Evolutionary conservation across 2,329 filamentous ascomycete genomes (phyloP).

Genomic region (Corniculantispora saksenae): DNA sequence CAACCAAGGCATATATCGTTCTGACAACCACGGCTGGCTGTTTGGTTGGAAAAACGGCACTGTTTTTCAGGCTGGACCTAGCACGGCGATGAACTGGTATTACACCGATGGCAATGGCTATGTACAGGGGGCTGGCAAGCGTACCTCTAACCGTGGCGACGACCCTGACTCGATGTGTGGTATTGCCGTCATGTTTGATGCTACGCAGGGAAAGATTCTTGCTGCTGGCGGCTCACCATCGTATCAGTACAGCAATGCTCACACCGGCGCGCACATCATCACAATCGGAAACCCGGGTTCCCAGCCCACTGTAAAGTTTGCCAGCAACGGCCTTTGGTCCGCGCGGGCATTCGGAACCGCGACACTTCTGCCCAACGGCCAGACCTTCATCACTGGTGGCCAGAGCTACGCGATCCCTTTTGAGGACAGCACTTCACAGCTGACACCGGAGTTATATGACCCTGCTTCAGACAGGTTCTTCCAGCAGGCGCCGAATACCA

Average conservation of each 20-base stretch:
- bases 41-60: conserved; percentile 47
- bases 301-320: background rate
- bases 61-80: conserved; percentile 58
- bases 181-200: conserved; percentile 59
- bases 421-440: conserved; percentile 42
- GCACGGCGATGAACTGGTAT: conserved; percentile 59
- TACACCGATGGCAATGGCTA: conserved; percentile 44
- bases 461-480: conserved; percentile 43
- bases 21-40: conserved; percentile 37
- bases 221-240: conserved; percentile 49
- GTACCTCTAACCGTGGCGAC: conserved; percentile 30
- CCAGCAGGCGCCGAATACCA: conserved; percentile 37
- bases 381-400: conserved; percentile 49
- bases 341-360: conserved; percentile 46
- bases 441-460: conserved; percentile 49
- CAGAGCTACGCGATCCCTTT: conserved; percentile 45
- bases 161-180: conserved; percentile 55
- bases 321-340: conserved; percentile 33
- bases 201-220: conserved; percentile 57
- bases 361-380: conserved; percentile 51
- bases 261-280: conserved; percentile 49
- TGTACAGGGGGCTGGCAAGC: conserved; percentile 41
- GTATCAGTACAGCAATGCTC: conserved; percentile 46
- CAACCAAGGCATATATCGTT: conserved; percentile 51
- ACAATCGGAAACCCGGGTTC: conserved; percentile 40